Conservation (phyloP, 108 stramenopile genomes). For the Cyclotella kingstonii region DNA sequence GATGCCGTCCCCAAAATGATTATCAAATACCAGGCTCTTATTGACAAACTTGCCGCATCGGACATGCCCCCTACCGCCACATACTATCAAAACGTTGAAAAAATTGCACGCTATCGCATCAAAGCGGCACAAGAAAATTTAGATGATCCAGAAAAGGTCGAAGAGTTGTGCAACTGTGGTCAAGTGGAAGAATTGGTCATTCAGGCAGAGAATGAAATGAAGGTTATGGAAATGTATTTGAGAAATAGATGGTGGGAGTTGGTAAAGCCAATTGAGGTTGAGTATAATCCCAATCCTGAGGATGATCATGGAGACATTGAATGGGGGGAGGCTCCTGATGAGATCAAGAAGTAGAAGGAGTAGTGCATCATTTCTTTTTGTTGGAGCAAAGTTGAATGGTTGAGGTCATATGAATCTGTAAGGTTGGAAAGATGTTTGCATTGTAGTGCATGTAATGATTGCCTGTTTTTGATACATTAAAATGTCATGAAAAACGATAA, state of each 20-base stretch:
- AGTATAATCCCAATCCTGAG: conserved; percentile 61
- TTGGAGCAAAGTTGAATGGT: background rate
- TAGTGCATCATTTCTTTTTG: background rate
- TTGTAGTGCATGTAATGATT: too few species aligned
- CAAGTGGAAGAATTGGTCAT: conserved; percentile 91
- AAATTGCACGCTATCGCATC: conserved; percentile 78
- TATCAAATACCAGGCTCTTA: conserved; percentile 73
- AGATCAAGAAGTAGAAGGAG: conserved; percentile 18
- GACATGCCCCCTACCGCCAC: conserved; percentile 85
- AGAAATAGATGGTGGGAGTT: conserved; percentile 78
- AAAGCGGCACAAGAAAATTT: conserved; percentile 60
- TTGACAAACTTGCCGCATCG: conserved; percentile 78
- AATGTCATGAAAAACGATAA: too few species aligned
- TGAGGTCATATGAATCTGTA: too few species aligned
- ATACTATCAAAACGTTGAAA: conserved; percentile 83
- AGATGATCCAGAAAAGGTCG: conserved; percentile 85
- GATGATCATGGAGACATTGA: conserved; percentile 49
- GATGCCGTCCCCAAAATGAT: conserved; percentile 84
- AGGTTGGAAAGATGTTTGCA: too few species aligned
- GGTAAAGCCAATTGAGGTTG: conserved; percentile 52
- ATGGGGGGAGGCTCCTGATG: conserved; percentile 44
- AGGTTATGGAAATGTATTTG: conserved; percentile 85
- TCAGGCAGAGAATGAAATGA: conserved; percentile 90
- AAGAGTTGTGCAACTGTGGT: conserved; percentile 83
- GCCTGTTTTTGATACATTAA: too few species aligned